These are phyloP conservation scores for Exserohilum turcica DNA, from an alignment of 2,329 filamentous ascomycete species.

Conservation along the genomic window DNA sequence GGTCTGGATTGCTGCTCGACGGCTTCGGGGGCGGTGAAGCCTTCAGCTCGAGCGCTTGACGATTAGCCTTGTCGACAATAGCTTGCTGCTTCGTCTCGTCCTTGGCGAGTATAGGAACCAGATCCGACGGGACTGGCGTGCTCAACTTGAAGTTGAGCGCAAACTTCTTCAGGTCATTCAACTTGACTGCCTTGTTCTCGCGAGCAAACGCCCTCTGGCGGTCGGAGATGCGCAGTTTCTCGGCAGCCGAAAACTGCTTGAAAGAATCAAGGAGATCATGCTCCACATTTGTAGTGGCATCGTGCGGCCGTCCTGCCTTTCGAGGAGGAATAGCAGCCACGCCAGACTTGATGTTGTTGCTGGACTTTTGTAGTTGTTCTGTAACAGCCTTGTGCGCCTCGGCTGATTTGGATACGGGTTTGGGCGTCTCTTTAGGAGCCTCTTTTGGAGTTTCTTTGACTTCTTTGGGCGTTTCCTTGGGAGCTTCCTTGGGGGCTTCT, in stretches of 20 bases:
- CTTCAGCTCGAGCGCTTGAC: conserved; percentile 67
- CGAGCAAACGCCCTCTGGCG: conserved; percentile 59
- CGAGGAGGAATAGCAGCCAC: conserved; percentile 35
- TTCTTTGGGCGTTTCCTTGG: conserved; percentile 5
- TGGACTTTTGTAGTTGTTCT: conserved; percentile 37
- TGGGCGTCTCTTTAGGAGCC: conserved; percentile 5
- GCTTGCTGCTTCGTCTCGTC: conserved; percentile 93
- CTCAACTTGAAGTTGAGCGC: conserved; percentile 91
- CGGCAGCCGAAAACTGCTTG: conserved; percentile 66
- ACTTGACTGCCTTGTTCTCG: conserved; percentile 85
- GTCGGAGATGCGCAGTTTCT: conserved; percentile 66
- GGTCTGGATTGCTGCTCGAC: conserved; percentile 49
- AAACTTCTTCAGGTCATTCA: conserved; percentile 95
- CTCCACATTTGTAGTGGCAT: conserved; percentile 65
- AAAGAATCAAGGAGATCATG: conserved; percentile 66
- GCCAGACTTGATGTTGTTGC: conserved; percentile 35
- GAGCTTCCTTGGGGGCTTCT: conserved; percentile 5
- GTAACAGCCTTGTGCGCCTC: conserved; percentile 26
- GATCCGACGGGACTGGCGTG: conserved; percentile 86
- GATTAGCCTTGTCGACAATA: conserved; percentile 86
- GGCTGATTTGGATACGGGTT: conserved; percentile 26
- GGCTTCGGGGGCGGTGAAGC: conserved; percentile 42
- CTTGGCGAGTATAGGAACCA: conserved; percentile 94
- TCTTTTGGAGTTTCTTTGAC: neutral
- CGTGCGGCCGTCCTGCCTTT: conserved; percentile 53